A percentile compares a stretch with the other conserved stretches of the same genome.
phyloP scores from a whole-genome alignment of 768 basidiomycete species.

The Tricholoma flavovirens region DNA sequence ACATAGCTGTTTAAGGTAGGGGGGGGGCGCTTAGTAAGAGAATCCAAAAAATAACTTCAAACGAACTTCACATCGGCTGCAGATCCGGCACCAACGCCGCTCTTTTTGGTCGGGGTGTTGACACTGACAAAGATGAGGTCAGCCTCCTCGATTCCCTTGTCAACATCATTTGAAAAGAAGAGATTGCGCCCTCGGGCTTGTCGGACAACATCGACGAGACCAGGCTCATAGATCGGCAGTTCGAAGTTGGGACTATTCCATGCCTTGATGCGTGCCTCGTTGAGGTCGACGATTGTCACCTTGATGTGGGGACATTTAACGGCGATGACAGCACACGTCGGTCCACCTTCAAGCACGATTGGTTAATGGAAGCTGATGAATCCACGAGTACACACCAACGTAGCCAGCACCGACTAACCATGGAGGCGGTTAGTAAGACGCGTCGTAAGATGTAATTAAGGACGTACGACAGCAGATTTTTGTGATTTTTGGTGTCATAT shows the following conservation, averaged over 20 bases:
- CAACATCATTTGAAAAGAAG: conserved; percentile 95
- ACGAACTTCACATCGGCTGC: conserved; percentile 94
- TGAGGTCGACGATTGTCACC: conserved; percentile 98
- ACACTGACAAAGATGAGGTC: conserved; percentile 98
- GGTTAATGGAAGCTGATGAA: conserved; percentile 3
- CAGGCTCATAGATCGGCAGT: conserved; percentile 97
- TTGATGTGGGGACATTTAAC: conserved; percentile 87
- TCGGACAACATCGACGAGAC: conserved; percentile 87
- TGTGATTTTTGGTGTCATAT: conserved; percentile 57
- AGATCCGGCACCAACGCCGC: conserved; percentile 94
- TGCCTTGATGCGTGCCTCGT: conserved; percentile 88
- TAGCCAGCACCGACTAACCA: conserved; percentile 81
- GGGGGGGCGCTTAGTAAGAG: conserved; percentile 5
- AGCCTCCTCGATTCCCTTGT: conserved; percentile 88
- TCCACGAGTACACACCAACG: conserved; percentile 57
- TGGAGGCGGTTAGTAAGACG: conserved; percentile 8
- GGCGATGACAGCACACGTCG: conserved; percentile 93
- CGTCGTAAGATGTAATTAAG: background rate
- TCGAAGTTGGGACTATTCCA: conserved; percentile 88
- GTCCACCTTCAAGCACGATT: conserved; percentile 57
- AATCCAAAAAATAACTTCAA: conserved; percentile 1
- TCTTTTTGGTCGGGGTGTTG: conserved; percentile 99
- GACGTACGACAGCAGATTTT: conserved; percentile 87
- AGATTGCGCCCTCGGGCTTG: conserved; percentile 88
- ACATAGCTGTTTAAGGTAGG: conserved; percentile 64